phyloP scores from a whole-genome alignment of 2,329 filamentous ascomycete genomes.

The Xenoacremonium recifei region DNA sequence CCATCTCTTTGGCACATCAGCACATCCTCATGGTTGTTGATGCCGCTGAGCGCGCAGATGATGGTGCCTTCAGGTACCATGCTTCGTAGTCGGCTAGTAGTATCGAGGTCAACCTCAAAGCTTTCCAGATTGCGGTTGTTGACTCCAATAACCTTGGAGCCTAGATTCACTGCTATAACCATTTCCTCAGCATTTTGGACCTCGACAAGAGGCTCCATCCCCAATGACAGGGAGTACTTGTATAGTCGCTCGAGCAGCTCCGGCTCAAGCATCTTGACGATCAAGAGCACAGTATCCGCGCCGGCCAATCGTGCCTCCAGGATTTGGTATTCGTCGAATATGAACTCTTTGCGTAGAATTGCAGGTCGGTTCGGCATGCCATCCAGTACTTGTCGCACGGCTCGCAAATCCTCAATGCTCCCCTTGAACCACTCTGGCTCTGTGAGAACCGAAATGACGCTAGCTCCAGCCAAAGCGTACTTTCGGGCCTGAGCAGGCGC shows the following conservation, averaged over 20 bases:
- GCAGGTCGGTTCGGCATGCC: conserved; percentile 91
- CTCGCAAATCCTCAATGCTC: conserved; percentile 87
- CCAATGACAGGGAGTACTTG: conserved; percentile 81
- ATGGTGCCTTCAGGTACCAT: conserved; percentile 84
- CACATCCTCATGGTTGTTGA: conserved; percentile 85
- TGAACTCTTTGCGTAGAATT: conserved; percentile 90
- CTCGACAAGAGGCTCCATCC: conserved; percentile 97
- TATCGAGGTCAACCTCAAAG: conserved; percentile 94
- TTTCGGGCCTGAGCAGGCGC: conserved; percentile 87
- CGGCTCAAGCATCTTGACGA: conserved; percentile 94
- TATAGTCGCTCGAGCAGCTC: conserved; percentile 75
- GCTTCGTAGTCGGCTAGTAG: conserved; percentile 82
- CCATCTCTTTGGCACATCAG: conserved; percentile 83
- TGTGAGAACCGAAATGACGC: conserved; percentile 96
- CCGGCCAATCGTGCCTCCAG: conserved; percentile 89
- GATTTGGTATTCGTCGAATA: conserved; percentile 98
- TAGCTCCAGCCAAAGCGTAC: conserved; percentile 91
- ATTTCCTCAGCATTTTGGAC: conserved; percentile 95
- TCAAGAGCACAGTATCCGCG: conserved; percentile 90
- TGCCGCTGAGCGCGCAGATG: conserved; percentile 91
- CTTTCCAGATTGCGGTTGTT: conserved; percentile 97
- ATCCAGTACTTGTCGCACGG: conserved; percentile 84
- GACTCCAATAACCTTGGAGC: conserved; percentile 89
- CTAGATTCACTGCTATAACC: conserved; percentile 79
- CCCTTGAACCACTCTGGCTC: conserved; percentile 99